Conservation (phyloP, 768 basidiomycete genomes). For the Mycena albidolilacea region DNA sequence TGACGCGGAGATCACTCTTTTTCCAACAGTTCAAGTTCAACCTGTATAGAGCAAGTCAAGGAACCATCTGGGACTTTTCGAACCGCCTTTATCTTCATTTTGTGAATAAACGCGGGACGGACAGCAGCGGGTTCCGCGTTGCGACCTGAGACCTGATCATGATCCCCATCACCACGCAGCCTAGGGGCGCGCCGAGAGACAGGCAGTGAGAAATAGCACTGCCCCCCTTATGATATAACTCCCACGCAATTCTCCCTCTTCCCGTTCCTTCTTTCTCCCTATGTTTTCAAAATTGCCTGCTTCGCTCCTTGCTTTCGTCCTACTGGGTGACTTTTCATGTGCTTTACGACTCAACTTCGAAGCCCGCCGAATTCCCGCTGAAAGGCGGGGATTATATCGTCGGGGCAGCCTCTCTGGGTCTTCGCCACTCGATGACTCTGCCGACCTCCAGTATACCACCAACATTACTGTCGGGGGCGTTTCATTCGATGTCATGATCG, state of each 20-base stretch:
- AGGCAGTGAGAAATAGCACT: neutral
- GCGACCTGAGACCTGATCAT: neutral
- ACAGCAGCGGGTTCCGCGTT: neutral
- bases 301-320: slow-evolving; percentile 60
- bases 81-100: too few relatives aligned
- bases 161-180: slow-evolving; percentile 23
- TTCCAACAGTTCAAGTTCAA: too few relatives aligned
- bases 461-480: slow-evolving; percentile 79
- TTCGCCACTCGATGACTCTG: slow-evolving; percentile 71
- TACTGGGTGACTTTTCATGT: slow-evolving; percentile 57
- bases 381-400: slow-evolving; percentile 49
- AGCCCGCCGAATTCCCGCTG: slow-evolving; percentile 57
- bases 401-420: slow-evolving; percentile 44
- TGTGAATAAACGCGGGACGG: too few relatives aligned
- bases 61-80: too few relatives aligned
- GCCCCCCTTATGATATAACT: slow-evolving; percentile 39
- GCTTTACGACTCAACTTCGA: slow-evolving; percentile 47
- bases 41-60: too few relatives aligned
- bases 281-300: slow-evolving; percentile 49
- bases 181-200: slow-evolving; percentile 1
- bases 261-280: slow-evolving; percentile 39
- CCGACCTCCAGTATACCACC: slow-evolving; percentile 80
- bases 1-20: too few relatives aligned
- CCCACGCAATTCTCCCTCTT: slow-evolving; percentile 38
- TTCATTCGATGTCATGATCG: slow-evolving; percentile 73